These are phyloP conservation scores for Sporodiniella umbellata DNA, from an alignment of 371 early-diverging fungal genomes.

Conservation along the genomic window DNA sequence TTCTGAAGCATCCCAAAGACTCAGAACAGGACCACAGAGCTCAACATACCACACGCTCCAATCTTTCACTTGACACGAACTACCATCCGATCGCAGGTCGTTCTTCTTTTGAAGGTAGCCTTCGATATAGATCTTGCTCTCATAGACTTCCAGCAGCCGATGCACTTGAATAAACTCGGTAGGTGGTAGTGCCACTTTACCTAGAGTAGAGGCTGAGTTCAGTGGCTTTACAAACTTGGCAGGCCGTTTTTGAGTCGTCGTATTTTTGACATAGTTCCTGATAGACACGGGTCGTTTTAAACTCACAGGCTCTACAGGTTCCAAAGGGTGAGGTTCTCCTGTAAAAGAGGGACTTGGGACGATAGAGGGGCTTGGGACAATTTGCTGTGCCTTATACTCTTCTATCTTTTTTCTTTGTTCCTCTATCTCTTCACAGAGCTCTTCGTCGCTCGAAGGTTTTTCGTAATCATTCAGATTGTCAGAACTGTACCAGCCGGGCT, in stretches of 20 bases:
- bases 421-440: background rate
- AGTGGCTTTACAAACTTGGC: conserved; percentile 37
- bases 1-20: conserved; percentile 52
- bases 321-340: no score
- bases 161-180: conserved; percentile 22
- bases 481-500: conserved; percentile 10
- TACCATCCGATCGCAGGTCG: conserved; percentile 54
- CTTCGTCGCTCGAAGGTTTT: background rate
- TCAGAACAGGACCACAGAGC: conserved; percentile 61
- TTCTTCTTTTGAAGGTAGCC: conserved; percentile 68
- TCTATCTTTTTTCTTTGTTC: conserved; percentile 1
- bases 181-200: background rate
- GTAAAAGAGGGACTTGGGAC: no score
- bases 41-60: conserved; percentile 75
- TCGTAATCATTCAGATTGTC: conserved; percentile 5
- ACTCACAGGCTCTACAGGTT: background rate
- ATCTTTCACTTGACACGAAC: conserved; percentile 38
- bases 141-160: conserved; percentile 47
- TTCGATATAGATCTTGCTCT: conserved; percentile 63
- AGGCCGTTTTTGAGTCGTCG: conserved; percentile 28
- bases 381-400: background rate
- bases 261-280: conserved; percentile 20
- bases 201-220: conserved; percentile 4
- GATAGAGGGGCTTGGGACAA: no score
- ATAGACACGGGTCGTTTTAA: conserved; percentile 28